These are phyloP conservation scores for Xeromyces bisporus DNA, from an alignment of 495 filamentous ascomycete genomes.

Conservation along the genomic window DNA sequence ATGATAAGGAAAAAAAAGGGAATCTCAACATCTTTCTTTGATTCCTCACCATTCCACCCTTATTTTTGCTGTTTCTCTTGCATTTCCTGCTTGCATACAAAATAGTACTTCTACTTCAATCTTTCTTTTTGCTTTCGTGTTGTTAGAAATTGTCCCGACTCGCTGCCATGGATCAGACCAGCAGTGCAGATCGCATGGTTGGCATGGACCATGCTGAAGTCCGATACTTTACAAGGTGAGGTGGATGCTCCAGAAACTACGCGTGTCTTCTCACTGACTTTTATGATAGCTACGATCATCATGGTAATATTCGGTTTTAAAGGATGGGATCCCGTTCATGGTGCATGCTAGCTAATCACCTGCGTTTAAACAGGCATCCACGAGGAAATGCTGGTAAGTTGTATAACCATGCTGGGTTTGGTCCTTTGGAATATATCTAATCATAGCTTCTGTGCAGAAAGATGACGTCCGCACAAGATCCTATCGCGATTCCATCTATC, in stretches of 20 bases:
- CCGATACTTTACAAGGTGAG: conserved; percentile 93
- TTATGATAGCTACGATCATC: conserved; percentile 68
- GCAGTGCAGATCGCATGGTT: conserved; percentile 35
- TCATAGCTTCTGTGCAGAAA: conserved; percentile 42
- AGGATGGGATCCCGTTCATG: no score
- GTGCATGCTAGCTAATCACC: conserved; percentile 1
- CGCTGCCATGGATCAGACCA: conserved; percentile 10
- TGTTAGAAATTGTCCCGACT: background rate
- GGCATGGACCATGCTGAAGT: conserved; percentile 75
- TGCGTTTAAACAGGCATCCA: conserved; percentile 96
- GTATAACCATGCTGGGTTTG: background rate
- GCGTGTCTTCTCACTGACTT: conserved; percentile 14
- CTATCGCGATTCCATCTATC: conserved; percentile 92
- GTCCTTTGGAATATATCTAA: conserved; percentile 3
- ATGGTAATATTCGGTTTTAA: conserved; percentile 45
- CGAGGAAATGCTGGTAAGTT: conserved; percentile 91
- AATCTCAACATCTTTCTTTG: no score
- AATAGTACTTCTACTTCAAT: no score
- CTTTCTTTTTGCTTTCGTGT: no score
- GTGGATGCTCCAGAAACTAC: conserved; percentile 4
- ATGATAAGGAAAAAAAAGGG: no score
- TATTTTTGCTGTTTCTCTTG: background rate
- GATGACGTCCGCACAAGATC: conserved; percentile 92
- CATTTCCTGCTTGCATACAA: conserved; percentile 1
- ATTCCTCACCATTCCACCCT: conserved; percentile 1